phyloP scores from a whole-genome alignment of 2,329 filamentous ascomycete species.

The Colletotrichum sp. region DNA sequence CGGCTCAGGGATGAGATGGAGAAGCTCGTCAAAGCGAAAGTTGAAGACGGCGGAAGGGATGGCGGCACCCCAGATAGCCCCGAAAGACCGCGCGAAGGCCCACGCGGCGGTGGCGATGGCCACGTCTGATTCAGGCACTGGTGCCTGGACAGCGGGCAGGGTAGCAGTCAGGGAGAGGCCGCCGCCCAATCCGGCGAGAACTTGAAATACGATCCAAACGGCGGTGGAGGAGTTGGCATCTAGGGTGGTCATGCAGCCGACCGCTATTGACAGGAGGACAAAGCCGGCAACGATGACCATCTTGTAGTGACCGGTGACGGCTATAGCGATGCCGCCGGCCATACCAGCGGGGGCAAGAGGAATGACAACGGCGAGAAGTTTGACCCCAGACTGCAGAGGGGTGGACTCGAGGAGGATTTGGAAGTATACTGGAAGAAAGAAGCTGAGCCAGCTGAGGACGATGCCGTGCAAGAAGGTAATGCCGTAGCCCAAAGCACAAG shows the following conservation, averaged over 20 bases:
- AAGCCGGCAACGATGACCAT: not conserved
- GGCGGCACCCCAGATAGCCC: slow-evolving; percentile 42
- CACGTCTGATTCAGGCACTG: slow-evolving; percentile 28
- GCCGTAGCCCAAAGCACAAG: slow-evolving; percentile 24
- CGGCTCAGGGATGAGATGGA: not conserved
- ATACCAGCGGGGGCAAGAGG: not conserved
- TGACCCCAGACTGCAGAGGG: not conserved
- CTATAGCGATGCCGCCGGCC: not conserved
- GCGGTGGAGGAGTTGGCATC: not conserved
- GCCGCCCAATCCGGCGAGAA: slow-evolving; percentile 25
- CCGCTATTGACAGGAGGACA: not conserved
- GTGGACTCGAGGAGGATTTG: not conserved
- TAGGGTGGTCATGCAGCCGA: not conserved
- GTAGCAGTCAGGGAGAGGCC: slow-evolving; percentile 37
- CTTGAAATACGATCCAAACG: slow-evolving; percentile 33
- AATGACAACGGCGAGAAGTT: not conserved
- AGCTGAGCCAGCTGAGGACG: not conserved
- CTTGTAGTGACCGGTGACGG: not conserved
- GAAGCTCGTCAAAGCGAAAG: not conserved
- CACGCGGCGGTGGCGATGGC: slow-evolving; percentile 34
- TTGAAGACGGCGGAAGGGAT: slow-evolving; percentile 39
- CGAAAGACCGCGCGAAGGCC: slow-evolving; percentile 42
- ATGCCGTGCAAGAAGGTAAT: slow-evolving; percentile 28
- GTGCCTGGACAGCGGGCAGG: slow-evolving; percentile 39
- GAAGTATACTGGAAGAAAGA: not conserved